Evolutionary conservation across 202 grass and related monocot species (phyloP).

Genomic region (Miscanthus sacchariflorus): DNA sequence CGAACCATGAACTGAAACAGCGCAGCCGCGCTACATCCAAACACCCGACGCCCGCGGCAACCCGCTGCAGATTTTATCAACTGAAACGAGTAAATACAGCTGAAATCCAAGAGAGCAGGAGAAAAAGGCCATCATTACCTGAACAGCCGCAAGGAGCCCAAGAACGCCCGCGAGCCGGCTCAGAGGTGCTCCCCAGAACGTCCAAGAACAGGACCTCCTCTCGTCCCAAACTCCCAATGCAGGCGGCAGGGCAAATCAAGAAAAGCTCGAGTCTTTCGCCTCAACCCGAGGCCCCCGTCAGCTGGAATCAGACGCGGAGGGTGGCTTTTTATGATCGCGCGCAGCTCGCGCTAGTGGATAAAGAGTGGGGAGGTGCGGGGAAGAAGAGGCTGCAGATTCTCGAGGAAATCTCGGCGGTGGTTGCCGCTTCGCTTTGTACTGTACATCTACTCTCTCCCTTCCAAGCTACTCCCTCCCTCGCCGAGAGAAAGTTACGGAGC

Average conservation of each 20-base stretch:
- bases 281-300: neutral
- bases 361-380: neutral
- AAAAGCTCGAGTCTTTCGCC: slow-evolving; percentile 41
- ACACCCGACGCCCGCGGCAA: neutral
- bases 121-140: slow-evolving; percentile 39
- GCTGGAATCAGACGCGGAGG: neutral
- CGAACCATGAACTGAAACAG: slow-evolving; percentile 20
- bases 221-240: slow-evolving; percentile 13
- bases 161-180: slow-evolving; percentile 25
- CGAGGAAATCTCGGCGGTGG: slow-evolving; percentile 37
- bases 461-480: slow-evolving; percentile 39
- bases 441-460: slow-evolving; percentile 29
- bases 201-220: slow-evolving; percentile 30
- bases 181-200: slow-evolving; percentile 7
- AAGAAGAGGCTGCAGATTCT: slow-evolving; percentile 26
- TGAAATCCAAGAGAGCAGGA: slow-evolving; percentile 22
- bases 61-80: slow-evolving; percentile 24
- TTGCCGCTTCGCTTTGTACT: slow-evolving; percentile 48
- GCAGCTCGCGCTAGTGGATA: slow-evolving; percentile 11
- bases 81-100: neutral
- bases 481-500: slow-evolving; percentile 41
- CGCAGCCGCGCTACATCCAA: neutral
- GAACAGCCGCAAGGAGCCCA: slow-evolving; percentile 6
- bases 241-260: slow-evolving; percentile 9
- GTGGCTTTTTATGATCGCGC: neutral